These are phyloP conservation scores for Penicillium fuscoglaucum DNA, from an alignment of 2,329 filamentous ascomycete genomes.

Conservation along the genomic window DNA sequence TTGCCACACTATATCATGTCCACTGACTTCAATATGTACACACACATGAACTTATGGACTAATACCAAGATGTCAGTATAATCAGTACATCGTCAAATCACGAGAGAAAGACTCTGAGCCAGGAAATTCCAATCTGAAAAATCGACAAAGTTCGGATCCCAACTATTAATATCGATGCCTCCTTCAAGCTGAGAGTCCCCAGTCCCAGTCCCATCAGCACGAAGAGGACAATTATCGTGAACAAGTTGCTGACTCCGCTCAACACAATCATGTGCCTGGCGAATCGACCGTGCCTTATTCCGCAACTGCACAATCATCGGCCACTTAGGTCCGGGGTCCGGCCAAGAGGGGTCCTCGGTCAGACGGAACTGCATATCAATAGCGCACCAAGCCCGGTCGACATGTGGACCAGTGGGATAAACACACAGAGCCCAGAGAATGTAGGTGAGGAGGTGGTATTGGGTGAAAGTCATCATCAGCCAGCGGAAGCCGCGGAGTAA, in stretches of 20 bases:
- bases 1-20: background rate
- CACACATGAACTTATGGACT: too few species aligned
- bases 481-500: constrained; percentile 42
- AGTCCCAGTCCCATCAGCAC: background rate
- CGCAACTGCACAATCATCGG: constrained; percentile 21
- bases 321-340: constrained; percentile 27
- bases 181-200: background rate
- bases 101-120: constrained; percentile 14
- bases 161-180: constrained; percentile 16
- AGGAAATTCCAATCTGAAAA: constrained; percentile 25
- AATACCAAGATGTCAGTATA: background rate
- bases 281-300: constrained; percentile 19
- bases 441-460: constrained; percentile 49
- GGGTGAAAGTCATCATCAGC: constrained; percentile 43
- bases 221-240: background rate
- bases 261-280: constrained; percentile 7
- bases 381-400: constrained; percentile 36
- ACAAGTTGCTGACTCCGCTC: background rate
- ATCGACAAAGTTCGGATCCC: constrained; percentile 22
- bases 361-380: constrained; percentile 19
- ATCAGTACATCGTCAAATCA: background rate
- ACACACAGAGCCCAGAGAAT: constrained; percentile 49
- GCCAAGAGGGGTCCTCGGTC: constrained; percentile 21
- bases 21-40: background rate
- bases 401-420: constrained; percentile 33